Conservation (phyloP, 1,284 basidiomycete species). For the Stygiomarasmius scandens region DNA sequence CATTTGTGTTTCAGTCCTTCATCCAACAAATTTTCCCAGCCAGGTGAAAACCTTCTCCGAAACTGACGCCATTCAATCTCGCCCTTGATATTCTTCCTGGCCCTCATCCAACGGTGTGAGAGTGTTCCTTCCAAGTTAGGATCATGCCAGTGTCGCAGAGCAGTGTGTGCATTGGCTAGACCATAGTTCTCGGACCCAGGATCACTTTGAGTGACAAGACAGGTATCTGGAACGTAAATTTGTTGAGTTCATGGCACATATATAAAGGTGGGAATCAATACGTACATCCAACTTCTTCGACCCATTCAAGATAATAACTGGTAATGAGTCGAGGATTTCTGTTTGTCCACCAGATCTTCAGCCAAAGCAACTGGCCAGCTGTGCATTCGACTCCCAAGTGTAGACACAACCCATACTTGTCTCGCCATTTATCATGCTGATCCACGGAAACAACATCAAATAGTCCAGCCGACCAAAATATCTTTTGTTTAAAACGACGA, state of each 20-base stretch:
- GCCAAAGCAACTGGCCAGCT: conserved; percentile 36
- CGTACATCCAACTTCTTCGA: conserved; percentile 19
- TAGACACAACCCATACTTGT: conserved; percentile 34
- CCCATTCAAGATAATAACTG: conserved; percentile 4
- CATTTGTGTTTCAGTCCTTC: conserved; percentile 24
- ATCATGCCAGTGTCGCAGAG: conserved; percentile 23
- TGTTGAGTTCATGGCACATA: too few species aligned
- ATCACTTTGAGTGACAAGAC: conserved; percentile 29
- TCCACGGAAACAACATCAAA: conserved; percentile 35
- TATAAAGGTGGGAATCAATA: conserved; percentile 7
- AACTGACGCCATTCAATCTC: conserved; percentile 34
- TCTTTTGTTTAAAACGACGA: conserved; percentile 24
- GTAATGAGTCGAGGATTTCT: conserved; percentile 24
- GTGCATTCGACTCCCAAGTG: conserved; percentile 40
- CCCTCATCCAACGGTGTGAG: conserved; percentile 23
- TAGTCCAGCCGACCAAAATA: conserved; percentile 39
- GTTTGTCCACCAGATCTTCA: conserved; percentile 45
- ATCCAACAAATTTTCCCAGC: conserved; percentile 34
- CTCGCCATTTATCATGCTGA: conserved; percentile 44
- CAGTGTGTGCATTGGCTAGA: conserved; percentile 29
- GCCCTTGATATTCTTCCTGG: conserved; percentile 27
- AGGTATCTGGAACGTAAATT: conserved; percentile 16
- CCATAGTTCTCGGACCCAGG: conserved; percentile 29
- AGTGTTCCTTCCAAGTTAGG: conserved; percentile 21
- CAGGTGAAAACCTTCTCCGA: conserved; percentile 28